Percentiles rank a stretch among this genome's conserved stretches.
These are phyloP conservation scores for Cadophora sp. DNA, from an alignment of 2,329 filamentous ascomycete species.

Conservation along the genomic window DNA sequence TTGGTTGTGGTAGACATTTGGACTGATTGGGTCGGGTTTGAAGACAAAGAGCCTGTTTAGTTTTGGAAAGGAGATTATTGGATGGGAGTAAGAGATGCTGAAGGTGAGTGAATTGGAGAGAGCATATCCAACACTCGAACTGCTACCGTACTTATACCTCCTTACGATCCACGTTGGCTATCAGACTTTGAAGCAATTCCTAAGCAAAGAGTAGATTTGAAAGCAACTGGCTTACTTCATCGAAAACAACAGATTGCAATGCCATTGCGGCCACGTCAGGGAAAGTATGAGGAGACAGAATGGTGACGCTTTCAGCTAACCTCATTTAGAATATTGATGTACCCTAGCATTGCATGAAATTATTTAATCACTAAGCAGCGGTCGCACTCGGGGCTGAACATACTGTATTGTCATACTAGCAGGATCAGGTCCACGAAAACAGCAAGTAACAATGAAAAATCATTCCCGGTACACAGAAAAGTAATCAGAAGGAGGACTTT, in stretches of 20 bases:
- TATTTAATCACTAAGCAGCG: neutral
- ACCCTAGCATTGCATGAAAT: neutral
- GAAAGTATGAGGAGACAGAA: neutral
- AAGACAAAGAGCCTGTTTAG: neutral
- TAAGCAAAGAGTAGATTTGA: neutral
- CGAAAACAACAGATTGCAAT: neutral
- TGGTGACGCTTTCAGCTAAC: too few species aligned
- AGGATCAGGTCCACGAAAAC: too few species aligned
- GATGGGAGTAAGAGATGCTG: neutral
- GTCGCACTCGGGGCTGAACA: too few species aligned
- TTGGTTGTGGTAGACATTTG: conserved; percentile 20
- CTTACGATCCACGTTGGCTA: neutral
- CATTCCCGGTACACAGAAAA: neutral
- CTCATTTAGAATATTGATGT: neutral
- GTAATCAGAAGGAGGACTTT: neutral
- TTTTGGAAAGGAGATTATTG: neutral
- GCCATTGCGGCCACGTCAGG: neutral
- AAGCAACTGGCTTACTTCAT: neutral
- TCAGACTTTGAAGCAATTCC: neutral
- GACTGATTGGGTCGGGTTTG: neutral
- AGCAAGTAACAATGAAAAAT: neutral
- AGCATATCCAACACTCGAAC: neutral
- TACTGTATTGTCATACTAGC: too few species aligned
- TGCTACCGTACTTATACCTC: neutral
- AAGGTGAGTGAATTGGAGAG: neutral